Conservation (phyloP, 2,329 filamentous ascomycete genomes). For the Aschersonia sp. region DNA sequence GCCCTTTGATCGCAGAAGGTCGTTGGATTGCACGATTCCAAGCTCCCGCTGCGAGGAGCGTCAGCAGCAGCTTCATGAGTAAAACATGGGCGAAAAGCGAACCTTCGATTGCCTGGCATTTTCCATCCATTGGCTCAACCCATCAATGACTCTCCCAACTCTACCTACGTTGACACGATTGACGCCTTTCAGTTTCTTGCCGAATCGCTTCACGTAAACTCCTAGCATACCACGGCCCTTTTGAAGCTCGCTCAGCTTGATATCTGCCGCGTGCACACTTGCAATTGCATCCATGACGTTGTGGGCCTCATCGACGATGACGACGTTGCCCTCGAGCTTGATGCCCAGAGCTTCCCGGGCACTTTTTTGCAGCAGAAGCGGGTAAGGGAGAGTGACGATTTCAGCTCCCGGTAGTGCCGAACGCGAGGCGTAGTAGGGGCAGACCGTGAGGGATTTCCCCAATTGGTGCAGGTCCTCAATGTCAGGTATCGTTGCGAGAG, state of each 20-base stretch:
- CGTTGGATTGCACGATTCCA: constrained; percentile 54
- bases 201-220: constrained; percentile 74
- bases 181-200: constrained; percentile 75
- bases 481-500: constrained; percentile 73
- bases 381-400: constrained; percentile 87
- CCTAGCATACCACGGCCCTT: constrained; percentile 62
- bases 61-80: neutral
- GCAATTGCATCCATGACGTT: constrained; percentile 94
- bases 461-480: constrained; percentile 80
- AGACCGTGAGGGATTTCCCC: constrained; percentile 67
- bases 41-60: constrained; percentile 27
- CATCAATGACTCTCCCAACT: constrained; percentile 69
- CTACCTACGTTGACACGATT: constrained; percentile 88
- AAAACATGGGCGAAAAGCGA: neutral
- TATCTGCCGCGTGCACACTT: constrained; percentile 67
- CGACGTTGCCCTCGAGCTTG: constrained; percentile 71
- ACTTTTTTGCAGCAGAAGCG: constrained; percentile 71
- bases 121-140: constrained; percentile 56
- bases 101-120: constrained; percentile 32
- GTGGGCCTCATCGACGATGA: constrained; percentile 96
- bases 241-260: constrained; percentile 59
- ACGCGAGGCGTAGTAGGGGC: constrained; percentile 92
- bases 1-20: constrained; percentile 67
- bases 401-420: constrained; percentile 71
- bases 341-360: constrained; percentile 80